Percentiles rank a stretch among this genome's conserved stretches.
These are phyloP conservation scores for Yamadazyma laniorum DNA, from an alignment of 805 yeast genomes.

Conservation along the genomic window DNA sequence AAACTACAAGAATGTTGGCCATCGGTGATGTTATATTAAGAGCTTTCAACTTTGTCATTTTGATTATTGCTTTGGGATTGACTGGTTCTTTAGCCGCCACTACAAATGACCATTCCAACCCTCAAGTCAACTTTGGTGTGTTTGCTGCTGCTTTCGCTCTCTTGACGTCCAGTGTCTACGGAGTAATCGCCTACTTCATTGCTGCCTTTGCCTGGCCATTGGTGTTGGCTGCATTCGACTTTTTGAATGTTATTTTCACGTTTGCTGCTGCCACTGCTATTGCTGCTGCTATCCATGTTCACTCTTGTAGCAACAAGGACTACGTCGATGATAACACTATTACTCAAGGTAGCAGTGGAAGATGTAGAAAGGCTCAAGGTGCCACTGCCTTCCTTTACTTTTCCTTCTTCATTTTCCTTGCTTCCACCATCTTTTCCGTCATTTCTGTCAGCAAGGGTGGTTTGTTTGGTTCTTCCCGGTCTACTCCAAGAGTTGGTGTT, in stretches of 20 bases:
- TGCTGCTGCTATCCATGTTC: slow-evolving; percentile 85
- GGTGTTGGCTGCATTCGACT: slow-evolving; percentile 70
- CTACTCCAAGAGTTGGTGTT: slow-evolving; percentile 74
- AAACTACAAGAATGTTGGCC: slow-evolving; percentile 47
- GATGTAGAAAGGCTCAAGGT: slow-evolving; percentile 97
- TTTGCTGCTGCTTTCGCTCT: slow-evolving; percentile 88
- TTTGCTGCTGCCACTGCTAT: slow-evolving; percentile 93
- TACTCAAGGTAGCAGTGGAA: slow-evolving; percentile 70
- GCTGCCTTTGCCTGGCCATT: slow-evolving; percentile 86
- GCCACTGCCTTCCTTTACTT: slow-evolving; percentile 80
- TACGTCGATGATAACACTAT: slow-evolving; percentile 68
- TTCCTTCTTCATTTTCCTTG: slow-evolving; percentile 72
- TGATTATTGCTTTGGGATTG: slow-evolving; percentile 79
- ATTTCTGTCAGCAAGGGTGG: slow-evolving; percentile 59
- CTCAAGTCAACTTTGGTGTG: slow-evolving; percentile 86
- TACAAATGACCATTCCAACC: slow-evolving; percentile 46
- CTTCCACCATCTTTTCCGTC: slow-evolving; percentile 56
- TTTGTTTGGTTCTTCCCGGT: slow-evolving; percentile 39
- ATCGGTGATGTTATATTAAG: slow-evolving; percentile 77
- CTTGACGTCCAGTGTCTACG: slow-evolving; percentile 77
- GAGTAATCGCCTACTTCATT: slow-evolving; percentile 71
- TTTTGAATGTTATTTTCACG: slow-evolving; percentile 86
- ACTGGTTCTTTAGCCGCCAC: slow-evolving; percentile 84
- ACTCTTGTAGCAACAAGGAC: slow-evolving; percentile 71
- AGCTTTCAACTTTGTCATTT: slow-evolving; percentile 67